Base-by-base conservation (phyloP, 2,329 filamentous ascomycete species). In the Penicillium sp. region DNA sequence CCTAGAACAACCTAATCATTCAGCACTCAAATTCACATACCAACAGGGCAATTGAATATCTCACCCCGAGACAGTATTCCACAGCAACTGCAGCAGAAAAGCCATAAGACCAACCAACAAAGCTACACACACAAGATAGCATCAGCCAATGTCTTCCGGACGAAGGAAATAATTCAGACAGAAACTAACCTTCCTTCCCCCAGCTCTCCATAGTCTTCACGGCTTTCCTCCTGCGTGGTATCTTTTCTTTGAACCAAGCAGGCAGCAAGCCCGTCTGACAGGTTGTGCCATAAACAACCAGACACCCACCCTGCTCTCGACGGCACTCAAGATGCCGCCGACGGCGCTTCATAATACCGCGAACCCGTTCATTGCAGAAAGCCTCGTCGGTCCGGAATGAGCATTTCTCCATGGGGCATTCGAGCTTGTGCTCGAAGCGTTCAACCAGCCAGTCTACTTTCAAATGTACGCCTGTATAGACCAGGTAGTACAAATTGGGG, bases 391-490 rank as follows among this genome's bases (percentile, higher is more conserved):
- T 74, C 7, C 66, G 64, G 37, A 75, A 68, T 2, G 66, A 69
- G 44, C 71, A 74, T 45, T 68, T 69, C 52, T 68, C 68, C 64
- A 80, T 82, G 4, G 84, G 86, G 57, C 83, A 86, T 56, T 86
- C 80, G 8, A 88, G 76, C 50, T 85, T 81, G 30, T 83, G 72
- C 38, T 72, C 77, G 14, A 82, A 77, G 11, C 85, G 78, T 57
- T 85, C 77, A 50, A 88, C 74, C 4, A 88, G 74, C 86, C 86
- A 89, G 49, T 80, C 78, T 11, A 88, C 78, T 63, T 88, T 87
- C 37, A 87, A 73, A 25, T 75, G 67, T 27, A 88, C 73, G 30
- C 82, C 83, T 0, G 85, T 88, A 64, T 84, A 77, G 53, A 88
- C 82, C 1, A 87, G 68, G 40, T 66, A 60, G 69, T 83, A 84